A percentile compares a stretch with the other conserved stretches of the same genome.
Conservation (phyloP, 108 stramenopile species). For the Stephanodiscus minutulus region DNA sequence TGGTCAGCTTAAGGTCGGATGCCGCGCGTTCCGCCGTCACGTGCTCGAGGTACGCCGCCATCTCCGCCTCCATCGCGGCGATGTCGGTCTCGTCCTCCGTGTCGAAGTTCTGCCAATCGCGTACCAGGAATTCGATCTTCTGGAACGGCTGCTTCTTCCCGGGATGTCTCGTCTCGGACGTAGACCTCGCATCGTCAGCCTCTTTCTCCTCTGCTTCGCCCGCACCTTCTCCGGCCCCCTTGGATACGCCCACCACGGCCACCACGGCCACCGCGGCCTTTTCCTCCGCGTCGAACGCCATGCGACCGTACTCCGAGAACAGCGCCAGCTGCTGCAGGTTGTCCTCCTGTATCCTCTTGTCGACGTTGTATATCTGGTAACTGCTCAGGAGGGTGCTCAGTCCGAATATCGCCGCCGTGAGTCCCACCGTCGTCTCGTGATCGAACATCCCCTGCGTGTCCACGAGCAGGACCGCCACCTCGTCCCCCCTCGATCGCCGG, state of each 20-base stretch:
- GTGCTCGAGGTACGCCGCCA: conserved; percentile 83
- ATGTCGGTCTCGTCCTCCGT: conserved; percentile 75
- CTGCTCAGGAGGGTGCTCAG: conserved; percentile 90
- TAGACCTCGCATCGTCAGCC: conserved; percentile 8
- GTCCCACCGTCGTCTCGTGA: conserved; percentile 95
- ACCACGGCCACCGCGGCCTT: conserved; percentile 54
- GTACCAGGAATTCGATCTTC: conserved; percentile 94
- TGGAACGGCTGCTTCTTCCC: conserved; percentile 88
- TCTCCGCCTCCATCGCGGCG: conserved; percentile 81
- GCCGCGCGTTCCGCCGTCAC: conserved; percentile 83
- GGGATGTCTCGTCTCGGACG: conserved; percentile 6
- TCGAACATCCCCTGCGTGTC: conserved; percentile 99
- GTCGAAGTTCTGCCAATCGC: conserved; percentile 98
- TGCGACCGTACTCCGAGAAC: conserved; percentile 96
- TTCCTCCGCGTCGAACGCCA: conserved; percentile 79
- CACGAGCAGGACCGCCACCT: conserved; percentile 90
- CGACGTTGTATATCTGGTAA: conserved; percentile 98
- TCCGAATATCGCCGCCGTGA: conserved; percentile 98
- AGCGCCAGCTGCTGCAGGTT: conserved; percentile 97
- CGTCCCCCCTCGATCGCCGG: conserved; percentile 55
- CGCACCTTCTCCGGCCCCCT: conserved; percentile 17
- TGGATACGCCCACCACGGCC: conserved; percentile 32
- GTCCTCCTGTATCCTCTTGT: conserved; percentile 98
- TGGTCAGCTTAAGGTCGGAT: conserved; percentile 89
- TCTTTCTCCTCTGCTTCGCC: conserved; percentile 13